Percentiles rank a stretch among this genome's conserved stretches.
phyloP scores from a whole-genome alignment of 768 basidiomycete species.

The Kwoniella newhampshirensis region DNA sequence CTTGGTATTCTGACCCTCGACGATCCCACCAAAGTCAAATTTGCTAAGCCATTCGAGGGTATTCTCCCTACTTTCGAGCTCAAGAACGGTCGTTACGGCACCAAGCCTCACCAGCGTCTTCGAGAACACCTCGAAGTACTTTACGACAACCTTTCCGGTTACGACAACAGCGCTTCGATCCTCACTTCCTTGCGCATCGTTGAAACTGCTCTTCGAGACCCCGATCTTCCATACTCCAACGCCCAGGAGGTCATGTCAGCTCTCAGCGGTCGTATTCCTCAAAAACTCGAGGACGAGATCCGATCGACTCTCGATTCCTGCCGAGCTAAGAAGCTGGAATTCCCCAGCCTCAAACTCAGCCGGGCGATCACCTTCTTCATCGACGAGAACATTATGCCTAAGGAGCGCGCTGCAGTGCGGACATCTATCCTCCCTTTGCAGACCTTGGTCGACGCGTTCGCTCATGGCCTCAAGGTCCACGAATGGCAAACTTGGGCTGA shows the following conservation, averaged over 20 bases:
- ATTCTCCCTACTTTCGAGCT: constrained; percentile 83
- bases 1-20: constrained; percentile 95
- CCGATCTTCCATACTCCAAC: constrained; percentile 86
- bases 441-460: constrained; percentile 75
- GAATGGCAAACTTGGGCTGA: constrained; percentile 69
- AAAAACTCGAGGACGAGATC: constrained; percentile 83
- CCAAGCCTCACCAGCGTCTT: constrained; percentile 84
- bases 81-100: constrained; percentile 74
- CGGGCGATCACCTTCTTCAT: constrained; percentile 82
- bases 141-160: constrained; percentile 90
- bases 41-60: constrained; percentile 97
- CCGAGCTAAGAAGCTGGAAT: constrained; percentile 73
- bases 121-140: constrained; percentile 71
- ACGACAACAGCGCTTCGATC: constrained; percentile 94
- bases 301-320: constrained; percentile 73
- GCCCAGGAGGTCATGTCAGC: constrained; percentile 77
- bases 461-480: constrained; percentile 79
- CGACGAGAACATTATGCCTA: constrained; percentile 72
- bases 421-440: constrained; percentile 68
- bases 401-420: constrained; percentile 78
- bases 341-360: constrained; percentile 82
- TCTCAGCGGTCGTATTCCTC: constrained; percentile 87
- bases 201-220: constrained; percentile 73
- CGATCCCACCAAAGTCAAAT: constrained; percentile 92
- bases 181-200: constrained; percentile 81